phyloP scores from a whole-genome alignment of 495 filamentous ascomycete species.

The Xylaria bambusicola region DNA sequence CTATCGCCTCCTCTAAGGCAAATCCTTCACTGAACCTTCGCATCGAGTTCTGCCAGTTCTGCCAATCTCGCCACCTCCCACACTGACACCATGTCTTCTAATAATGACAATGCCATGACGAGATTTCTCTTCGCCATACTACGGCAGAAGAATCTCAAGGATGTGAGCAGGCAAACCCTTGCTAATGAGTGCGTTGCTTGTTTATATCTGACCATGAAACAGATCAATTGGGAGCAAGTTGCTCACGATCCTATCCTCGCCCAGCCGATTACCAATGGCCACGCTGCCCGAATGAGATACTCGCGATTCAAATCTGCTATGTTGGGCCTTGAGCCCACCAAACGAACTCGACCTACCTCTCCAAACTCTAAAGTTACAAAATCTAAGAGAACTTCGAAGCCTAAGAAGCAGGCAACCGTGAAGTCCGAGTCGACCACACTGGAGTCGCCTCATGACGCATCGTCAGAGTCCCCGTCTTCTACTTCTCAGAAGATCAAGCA shows the following conservation, averaged over 20 bases:
- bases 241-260: constrained; percentile 53
- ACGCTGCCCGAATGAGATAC: constrained; percentile 81
- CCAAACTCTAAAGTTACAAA: constrained; percentile 40
- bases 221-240: constrained; percentile 77
- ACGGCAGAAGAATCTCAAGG: constrained; percentile 73
- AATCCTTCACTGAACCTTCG: constrained; percentile 1
- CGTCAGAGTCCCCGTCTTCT: constrained; percentile 8
- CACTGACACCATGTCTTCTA: constrained; percentile 44
- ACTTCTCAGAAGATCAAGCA: constrained; percentile 39
- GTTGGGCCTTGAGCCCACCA: constrained; percentile 43
- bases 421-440: constrained; percentile 28
- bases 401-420: constrained; percentile 34
- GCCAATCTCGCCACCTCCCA: no score
- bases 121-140: constrained; percentile 76
- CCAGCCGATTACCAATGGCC: constrained; percentile 72
- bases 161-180: constrained; percentile 48
- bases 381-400: constrained; percentile 40
- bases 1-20: constrained; percentile 18
- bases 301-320: constrained; percentile 61
- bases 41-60: constrained; percentile 15
- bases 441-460: constrained; percentile 16
- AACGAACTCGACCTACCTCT: constrained; percentile 40
- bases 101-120: constrained; percentile 52
- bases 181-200: background rate
- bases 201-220: constrained; percentile 9